phyloP scores from a whole-genome alignment of 2,329 filamentous ascomycete genomes.

The Paracamarosporium sp. region DNA sequence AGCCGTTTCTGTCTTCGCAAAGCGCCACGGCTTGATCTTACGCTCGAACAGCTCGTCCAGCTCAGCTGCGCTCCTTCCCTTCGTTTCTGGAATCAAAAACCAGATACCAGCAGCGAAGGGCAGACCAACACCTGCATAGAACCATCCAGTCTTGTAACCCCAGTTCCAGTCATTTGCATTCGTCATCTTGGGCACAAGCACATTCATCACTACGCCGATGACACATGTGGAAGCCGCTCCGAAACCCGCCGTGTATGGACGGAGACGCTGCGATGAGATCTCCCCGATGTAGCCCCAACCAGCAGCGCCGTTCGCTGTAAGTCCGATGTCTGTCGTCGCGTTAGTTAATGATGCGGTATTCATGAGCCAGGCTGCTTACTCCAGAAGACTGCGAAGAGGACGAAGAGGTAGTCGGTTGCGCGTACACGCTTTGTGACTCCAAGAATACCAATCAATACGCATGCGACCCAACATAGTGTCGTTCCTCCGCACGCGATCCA shows the following conservation, averaged over 20 bases:
- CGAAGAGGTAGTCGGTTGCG: slow-evolving; percentile 6
- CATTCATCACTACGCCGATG: slow-evolving; percentile 12
- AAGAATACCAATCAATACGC: slow-evolving; percentile 6
- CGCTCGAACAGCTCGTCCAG: slow-evolving; percentile 16
- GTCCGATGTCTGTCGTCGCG: slow-evolving; percentile 9
- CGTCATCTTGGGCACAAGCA: slow-evolving; percentile 13
- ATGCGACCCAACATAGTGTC: slow-evolving; percentile 8
- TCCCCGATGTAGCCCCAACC: slow-evolving; percentile 16
- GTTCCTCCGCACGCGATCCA: slow-evolving; percentile 9
- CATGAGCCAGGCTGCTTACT: slow-evolving; percentile 2
- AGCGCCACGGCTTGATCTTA: slow-evolving; percentile 13
- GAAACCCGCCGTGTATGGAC: slow-evolving; percentile 15
- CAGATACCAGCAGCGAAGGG: slow-evolving; percentile 14
- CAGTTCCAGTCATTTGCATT: slow-evolving; percentile 16
- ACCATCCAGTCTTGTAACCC: slow-evolving; percentile 17
- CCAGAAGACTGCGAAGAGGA: slow-evolving; percentile 9
- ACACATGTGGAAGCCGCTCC: slow-evolving; percentile 12
- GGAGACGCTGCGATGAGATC: slow-evolving; percentile 15
- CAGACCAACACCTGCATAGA: slow-evolving; percentile 14
- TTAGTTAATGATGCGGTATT: neutral
- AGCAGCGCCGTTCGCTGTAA: slow-evolving; percentile 11
- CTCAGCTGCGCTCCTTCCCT: slow-evolving; percentile 7
- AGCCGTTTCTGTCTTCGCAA: slow-evolving; percentile 12
- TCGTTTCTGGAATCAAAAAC: slow-evolving; percentile 17
- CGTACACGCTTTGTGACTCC: slow-evolving; percentile 3